These are phyloP conservation scores for Vitis vinifera DNA, from an alignment of 164 flowering plant genomes.

Conservation along the genomic window ASM3070453v1 NC_081818.1:30018001-30018500, in stretches of 20 bases:
- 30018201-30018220: no score
- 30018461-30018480: no score
- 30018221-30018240: no score
- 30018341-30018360: background rate
- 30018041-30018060: slow-evolving; percentile 84
- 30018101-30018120: background rate
- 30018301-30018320: background rate
- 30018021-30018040: slow-evolving; percentile 49
- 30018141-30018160: slow-evolving; percentile 4
- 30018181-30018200: background rate
- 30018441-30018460: background rate
- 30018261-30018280: background rate
- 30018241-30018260: no score
- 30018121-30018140: no score
- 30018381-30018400: no score
- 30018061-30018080: slow-evolving; percentile 61
- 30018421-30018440: background rate
- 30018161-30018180: background rate
- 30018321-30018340: background rate
- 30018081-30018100: slow-evolving; percentile 83
- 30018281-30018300: background rate
- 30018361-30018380: background rate
- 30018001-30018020: background rate
- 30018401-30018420: background rate
- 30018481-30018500: no score